These are phyloP conservation scores for Kwoniella dendrophila DNA, from an alignment of 768 basidiomycete species.

Conservation along the genomic window DNA sequence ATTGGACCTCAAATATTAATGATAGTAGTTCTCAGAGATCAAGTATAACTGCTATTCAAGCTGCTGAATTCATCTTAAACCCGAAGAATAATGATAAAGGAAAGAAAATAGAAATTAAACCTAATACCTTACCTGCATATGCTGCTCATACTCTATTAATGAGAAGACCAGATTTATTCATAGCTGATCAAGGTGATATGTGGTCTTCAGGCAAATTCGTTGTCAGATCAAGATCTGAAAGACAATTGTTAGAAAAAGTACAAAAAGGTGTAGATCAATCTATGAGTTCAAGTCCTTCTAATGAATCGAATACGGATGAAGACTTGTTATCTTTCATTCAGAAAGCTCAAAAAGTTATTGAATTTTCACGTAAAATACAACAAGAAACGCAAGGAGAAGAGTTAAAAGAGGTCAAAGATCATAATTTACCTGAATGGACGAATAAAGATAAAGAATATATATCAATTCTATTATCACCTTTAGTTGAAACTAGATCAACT, in stretches of 20 bases:
- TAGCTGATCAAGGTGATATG: constrained; percentile 43
- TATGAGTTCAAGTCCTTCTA: neutral
- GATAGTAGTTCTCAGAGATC: constrained; percentile 61
- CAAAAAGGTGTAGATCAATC: constrained; percentile 18
- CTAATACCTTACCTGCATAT: constrained; percentile 43
- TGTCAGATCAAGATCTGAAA: constrained; percentile 34
- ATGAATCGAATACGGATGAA: neutral
- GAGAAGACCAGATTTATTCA: constrained; percentile 44
- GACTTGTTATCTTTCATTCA: constrained; percentile 36
- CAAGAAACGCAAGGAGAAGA: neutral
- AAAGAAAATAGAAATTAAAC: constrained; percentile 16
- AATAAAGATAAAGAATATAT: constrained; percentile 38
- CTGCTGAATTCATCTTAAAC: constrained; percentile 59
- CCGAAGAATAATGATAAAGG: constrained; percentile 41
- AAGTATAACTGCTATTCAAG: constrained; percentile 63
- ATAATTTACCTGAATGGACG: constrained; percentile 21
- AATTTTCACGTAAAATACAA: constrained; percentile 12
- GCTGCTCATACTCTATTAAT: constrained; percentile 49
- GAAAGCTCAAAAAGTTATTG: constrained; percentile 36
- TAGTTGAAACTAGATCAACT: constrained; percentile 52
- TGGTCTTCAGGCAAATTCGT: constrained; percentile 40
- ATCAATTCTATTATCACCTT: constrained; percentile 41
- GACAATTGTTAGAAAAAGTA: constrained; percentile 26
- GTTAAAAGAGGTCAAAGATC: constrained; percentile 1
- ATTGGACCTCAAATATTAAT: constrained; percentile 38